Base-by-base conservation (phyloP, 495 filamentous ascomycete genomes). In the Aspergillus steynii region DNA sequence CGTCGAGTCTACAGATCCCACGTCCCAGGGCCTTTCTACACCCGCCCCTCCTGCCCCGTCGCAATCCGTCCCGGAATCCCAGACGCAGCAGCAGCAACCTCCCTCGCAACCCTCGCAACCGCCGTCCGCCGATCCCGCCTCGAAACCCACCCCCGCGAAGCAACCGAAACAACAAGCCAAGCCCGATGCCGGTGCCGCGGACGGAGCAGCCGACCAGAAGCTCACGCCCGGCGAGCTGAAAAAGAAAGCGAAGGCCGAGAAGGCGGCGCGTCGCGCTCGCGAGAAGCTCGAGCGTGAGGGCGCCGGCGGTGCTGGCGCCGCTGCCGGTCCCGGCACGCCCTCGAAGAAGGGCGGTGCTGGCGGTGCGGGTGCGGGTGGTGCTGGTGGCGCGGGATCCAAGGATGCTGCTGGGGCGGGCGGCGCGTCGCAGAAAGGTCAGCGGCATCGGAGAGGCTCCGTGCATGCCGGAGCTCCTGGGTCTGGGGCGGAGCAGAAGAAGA, bases 221-320 rank as follows among this genome's bases (percentile, higher is more conserved):
- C 79, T 85, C 55, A 85, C 86, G 1, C 79, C 80, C 10, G 87
- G 86, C 6, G 88, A 93, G 68, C 66, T 91, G 67, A 95, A 94
- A 68, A 89, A 89, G 55, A 82, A 84, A 71, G 85, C 86, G 54
- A 92, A 94, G 70, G 90, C 86, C 10, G 90, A 95, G 65, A 93
- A 93, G 70, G 83, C 84, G 53, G 89, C 89, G 32, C 81, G 87
- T 59, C 83, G 92, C 68, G 89, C 85, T 26, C 81, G 86, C 68
- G 82, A 68, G 83, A 86, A 75, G 76, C 76, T 64, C 67, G 82
- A 73, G 65, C 68, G 68, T 52, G 74, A 79, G 25, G 48, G 50
- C 9, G 65, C 65, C 25, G 74, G 70, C 59, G 62, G 68, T 56
- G 68, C 65, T 65, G 63, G 65, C 55, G 64, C 66, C 20, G 48